Evolutionary conservation across 257 asterid species (phyloP).

Genomic region (Rehmannia glutinosa): DNA sequence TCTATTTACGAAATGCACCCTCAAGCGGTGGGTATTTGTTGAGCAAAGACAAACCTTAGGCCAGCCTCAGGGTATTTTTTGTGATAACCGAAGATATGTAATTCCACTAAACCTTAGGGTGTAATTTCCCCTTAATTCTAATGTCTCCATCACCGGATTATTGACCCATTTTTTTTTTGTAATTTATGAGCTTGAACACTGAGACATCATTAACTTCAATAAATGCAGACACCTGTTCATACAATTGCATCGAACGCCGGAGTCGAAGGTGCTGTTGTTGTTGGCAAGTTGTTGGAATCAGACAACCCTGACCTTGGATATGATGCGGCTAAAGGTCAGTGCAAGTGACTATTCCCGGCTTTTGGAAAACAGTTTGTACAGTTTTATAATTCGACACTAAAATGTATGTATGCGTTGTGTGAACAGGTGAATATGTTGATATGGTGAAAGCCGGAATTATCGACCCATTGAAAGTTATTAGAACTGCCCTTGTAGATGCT

Average conservation of each 20-base stretch:
- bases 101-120: too few relatives aligned
- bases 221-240: slow-evolving; percentile 60
- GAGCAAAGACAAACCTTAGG: too few relatives aligned
- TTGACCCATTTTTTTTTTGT: not conserved
- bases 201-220: not conserved
- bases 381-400: not conserved
- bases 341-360: too few relatives aligned
- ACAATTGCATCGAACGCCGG: slow-evolving; percentile 90
- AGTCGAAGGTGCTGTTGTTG: slow-evolving; percentile 92
- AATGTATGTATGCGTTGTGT: not conserved
- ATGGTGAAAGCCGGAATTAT: slow-evolving; percentile 90
- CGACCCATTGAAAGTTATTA: slow-evolving; percentile 81
- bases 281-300: slow-evolving; percentile 86
- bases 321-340: slow-evolving; percentile 86
- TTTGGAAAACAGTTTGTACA: not conserved
- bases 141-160: not conserved
- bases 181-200: not conserved
- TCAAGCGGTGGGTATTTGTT: too few relatives aligned
- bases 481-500: slow-evolving; percentile 94
- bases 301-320: slow-evolving; percentile 84
- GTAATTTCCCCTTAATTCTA: not conserved
- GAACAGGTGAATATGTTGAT: slow-evolving; percentile 82
- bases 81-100: too few relatives aligned
- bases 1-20: too few relatives aligned
- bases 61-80: too few relatives aligned